Conservation (phyloP, 208 protist species). For the Leishmania gerbilli region DNA sequence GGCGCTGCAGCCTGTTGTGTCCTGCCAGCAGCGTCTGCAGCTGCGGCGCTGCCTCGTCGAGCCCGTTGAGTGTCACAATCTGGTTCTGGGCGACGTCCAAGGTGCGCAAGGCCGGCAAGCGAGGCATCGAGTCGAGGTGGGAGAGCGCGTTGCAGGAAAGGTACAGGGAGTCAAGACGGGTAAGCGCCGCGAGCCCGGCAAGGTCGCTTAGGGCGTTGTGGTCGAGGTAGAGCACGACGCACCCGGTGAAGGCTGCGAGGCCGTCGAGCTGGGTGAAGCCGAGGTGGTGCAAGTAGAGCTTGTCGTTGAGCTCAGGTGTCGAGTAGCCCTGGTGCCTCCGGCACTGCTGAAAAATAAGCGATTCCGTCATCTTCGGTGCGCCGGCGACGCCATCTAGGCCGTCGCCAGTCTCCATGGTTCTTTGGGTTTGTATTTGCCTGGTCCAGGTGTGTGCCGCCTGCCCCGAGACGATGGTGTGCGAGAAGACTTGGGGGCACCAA, state of each 20-base stretch:
- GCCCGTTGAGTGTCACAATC: constrained; percentile 38
- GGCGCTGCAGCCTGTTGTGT: constrained; percentile 46
- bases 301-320: constrained; percentile 94
- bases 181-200: constrained; percentile 62
- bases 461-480: not conserved
- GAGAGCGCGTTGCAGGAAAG: constrained; percentile 85
- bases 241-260: constrained; percentile 77
- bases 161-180: constrained; percentile 80
- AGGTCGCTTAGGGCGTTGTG: constrained; percentile 89
- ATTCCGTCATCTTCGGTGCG: constrained; percentile 52
- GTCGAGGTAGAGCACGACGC: constrained; percentile 90
- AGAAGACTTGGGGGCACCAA: not conserved
- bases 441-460: no score
- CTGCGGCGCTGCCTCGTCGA: constrained; percentile 41
- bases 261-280: constrained; percentile 72
- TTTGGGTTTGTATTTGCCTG: not conserved
- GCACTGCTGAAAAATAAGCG: constrained; percentile 62
- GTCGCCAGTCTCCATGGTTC: not conserved
- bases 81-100: constrained; percentile 91
- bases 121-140: constrained; percentile 62
- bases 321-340: constrained; percentile 68
- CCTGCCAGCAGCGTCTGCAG: constrained; percentile 63
- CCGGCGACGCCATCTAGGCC: not conserved
- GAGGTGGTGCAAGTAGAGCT: constrained; percentile 92
- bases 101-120: constrained; percentile 53